Evolutionary conservation across 1,284 basidiomycete species (phyloP), one percentile per base, ranked within the genome.

Genomic region (Ustilago loliicola): DNA sequence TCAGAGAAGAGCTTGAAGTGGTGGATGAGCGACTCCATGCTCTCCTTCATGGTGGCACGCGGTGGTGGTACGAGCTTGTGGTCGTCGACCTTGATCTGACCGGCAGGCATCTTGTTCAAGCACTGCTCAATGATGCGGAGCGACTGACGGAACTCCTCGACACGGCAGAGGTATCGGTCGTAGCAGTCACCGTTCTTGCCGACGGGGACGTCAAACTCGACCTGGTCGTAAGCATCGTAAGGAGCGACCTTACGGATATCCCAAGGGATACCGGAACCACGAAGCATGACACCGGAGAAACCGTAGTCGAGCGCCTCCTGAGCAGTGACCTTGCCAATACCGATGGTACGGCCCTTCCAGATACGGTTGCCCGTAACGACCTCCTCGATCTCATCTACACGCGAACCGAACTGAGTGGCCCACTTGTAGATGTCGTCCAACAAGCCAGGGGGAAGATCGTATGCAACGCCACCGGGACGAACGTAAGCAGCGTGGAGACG

Each of bases 101-200:
- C 96, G 5, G 92, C 90, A 3, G 96, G 94, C 89, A 99, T 99
- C 89, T 98, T 98, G 90, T 98, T 98, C 80, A 98, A 88, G 72
- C 84, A 86, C 88, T 94, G 93, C 84, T 91, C 89, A 86, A 99
- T 93, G 87, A 99, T 99, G 55, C 91, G 90, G 76, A 99, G 88
- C 71, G 92, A 94, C 89, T 98, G 95, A 81, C 96, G 90, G 92
- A 98, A 97, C 88, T 99, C 96, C 87, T 99, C 95, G 7, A 98
- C 93, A 88, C 97, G 94, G 88, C 96, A 98, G 58, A 98, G 89
- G 88, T 98, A 98, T 61, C 89, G 88, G 88, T 96, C 95, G 86
- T 95, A 99, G 88, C 96, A 98, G 87, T 99, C 96, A 52, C 96
- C 97, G 81, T 96, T 95, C 89, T 92, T 93, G 66, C 96, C 96